Evolutionary conservation across 192 early-diverging fungal genomes (phyloP).

Genomic region (Rhizoclosmatium sp.): DNA sequence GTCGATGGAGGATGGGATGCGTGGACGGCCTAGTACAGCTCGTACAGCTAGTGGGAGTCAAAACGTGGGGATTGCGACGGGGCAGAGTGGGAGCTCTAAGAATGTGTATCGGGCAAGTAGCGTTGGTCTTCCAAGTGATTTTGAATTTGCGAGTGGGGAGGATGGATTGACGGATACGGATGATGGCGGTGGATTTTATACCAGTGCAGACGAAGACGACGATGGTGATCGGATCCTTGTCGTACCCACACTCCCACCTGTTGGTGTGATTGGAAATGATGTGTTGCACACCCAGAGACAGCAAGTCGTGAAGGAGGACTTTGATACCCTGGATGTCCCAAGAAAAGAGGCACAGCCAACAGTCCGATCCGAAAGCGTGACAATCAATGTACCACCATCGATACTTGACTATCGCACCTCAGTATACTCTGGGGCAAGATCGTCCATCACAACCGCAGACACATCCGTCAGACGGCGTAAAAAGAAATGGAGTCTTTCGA

Average conservation of each 20-base stretch:
- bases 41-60: too few relatives aligned
- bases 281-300: too few relatives aligned
- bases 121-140: too few relatives aligned
- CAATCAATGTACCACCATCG: too few relatives aligned
- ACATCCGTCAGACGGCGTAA: background rate
- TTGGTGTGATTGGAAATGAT: too few relatives aligned
- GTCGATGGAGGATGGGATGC: background rate
- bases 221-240: background rate
- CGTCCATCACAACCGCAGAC: background rate
- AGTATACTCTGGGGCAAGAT: background rate
- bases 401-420: background rate
- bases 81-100: too few relatives aligned
- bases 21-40: background rate
- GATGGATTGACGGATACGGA: background rate
- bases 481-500: conserved; percentile 19
- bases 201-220: conserved; percentile 3
- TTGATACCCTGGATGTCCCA: background rate
- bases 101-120: too few relatives aligned
- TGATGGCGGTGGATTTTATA: background rate
- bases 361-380: too few relatives aligned
- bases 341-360: background rate
- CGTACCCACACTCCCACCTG: too few relatives aligned
- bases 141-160: background rate
- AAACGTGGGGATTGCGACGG: too few relatives aligned
- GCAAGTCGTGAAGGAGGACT: too few relatives aligned